A percentile compares a stretch with the other conserved stretches of the same genome.
These are phyloP conservation scores for Xylaria curta DNA, from an alignment of 495 filamentous ascomycete species.

Conservation along the genomic window DNA sequence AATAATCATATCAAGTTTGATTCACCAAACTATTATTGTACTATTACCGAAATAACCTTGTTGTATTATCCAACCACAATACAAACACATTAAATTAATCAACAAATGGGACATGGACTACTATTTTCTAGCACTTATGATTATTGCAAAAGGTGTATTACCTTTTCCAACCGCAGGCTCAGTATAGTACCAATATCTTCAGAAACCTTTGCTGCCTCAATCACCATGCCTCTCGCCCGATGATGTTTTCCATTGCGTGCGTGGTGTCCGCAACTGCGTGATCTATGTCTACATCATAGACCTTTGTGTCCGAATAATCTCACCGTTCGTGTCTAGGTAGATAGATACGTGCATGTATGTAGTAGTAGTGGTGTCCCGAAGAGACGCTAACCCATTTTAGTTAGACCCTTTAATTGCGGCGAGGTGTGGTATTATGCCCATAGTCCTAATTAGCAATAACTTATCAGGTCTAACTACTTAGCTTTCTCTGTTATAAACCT, in stretches of 20 bases:
- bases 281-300: not conserved
- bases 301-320: conserved; percentile 1
- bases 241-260: conserved; percentile 2
- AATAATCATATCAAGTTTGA: not conserved
- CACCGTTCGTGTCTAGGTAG: conserved; percentile 2
- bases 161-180: not conserved
- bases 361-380: no score
- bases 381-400: no score
- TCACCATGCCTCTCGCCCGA: not conserved
- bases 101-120: no score
- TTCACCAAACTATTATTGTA: no score
- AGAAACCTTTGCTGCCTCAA: conserved; percentile 4
- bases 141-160: not conserved
- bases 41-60: no score
- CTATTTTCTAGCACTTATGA: not conserved
- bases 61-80: no score
- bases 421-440: no score
- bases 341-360: not conserved
- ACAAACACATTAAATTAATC: no score
- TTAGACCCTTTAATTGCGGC: no score
- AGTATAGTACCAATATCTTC: conserved; percentile 6
- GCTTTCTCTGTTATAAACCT: no score
- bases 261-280: conserved; percentile 2
- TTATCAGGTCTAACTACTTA: no score
- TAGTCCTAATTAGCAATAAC: no score